Evolutionary conservation across 768 basidiomycete genomes (phyloP), one percentile per base, ranked within the genome.

Genomic region (Lactifluus subvellereus): DNA sequence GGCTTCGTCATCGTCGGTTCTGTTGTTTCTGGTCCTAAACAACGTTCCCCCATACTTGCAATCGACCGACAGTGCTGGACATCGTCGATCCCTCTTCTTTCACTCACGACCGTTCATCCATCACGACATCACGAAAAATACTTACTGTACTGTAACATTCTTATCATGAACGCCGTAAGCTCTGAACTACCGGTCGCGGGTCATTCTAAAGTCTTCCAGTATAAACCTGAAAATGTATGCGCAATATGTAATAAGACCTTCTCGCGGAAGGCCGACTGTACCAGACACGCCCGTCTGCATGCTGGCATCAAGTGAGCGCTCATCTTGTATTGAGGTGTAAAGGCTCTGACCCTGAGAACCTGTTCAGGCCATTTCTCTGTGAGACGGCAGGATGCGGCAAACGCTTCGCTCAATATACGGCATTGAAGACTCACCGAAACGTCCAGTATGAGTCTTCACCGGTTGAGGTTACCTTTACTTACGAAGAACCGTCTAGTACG

Each of bases 381-480:
- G 64, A 69, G 45, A 47, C 30, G 11, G 13, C 6, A 22, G 69
- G 71, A 6, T 90, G 88, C 68, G 72, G 72, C 5, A 86, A 81
- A 69, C 67, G 68, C 1, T 90, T 90, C 69, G 72, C 81, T 9
- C 88, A 89, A 71, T 72, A 68, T 48, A 82, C 83, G 2, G 84
- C 81, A 2, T 74, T 89, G 57, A 83, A 82, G 65, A 86, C 83
- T 1, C 89, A 90, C 65, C 60, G 65, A 57, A 90, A 89, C 62
- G 76, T 76, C 20, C 89, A 90, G 89, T 90, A 72, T 63, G 86
- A 72, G 13, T 30, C 20, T 37, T 54, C 57, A 64, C 57, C 4
- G 37, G n/a, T 22, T 22, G 30, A 47, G 38, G 32, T 11, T 52
- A 14, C 40, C 35, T 57, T 47, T 32, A 53, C 45, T 61, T 9